These are phyloP conservation scores for Cyberlindnera samutprakarnensis DNA, from an alignment of 805 yeast genomes.

Conservation along the genomic window DNA sequence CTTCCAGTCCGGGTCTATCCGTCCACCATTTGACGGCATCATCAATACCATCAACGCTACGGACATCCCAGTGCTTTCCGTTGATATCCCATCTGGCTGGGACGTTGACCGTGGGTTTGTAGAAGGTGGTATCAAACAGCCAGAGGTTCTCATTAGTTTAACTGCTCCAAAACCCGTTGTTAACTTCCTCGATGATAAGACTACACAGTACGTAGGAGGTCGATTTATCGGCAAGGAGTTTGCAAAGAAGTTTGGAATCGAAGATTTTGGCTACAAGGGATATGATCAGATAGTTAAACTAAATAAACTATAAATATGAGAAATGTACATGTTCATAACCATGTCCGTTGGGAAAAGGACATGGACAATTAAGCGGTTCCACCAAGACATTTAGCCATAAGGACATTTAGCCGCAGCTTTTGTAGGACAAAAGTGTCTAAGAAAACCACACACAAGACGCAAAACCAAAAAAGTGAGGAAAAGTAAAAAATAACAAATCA, in stretches of 20 bases:
- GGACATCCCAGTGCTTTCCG: constrained; percentile 57
- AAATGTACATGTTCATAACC: too few relatives aligned
- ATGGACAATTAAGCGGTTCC: too few relatives aligned
- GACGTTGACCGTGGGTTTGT: constrained; percentile 85
- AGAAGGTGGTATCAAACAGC: constrained; percentile 37
- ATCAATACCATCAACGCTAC: constrained; percentile 32
- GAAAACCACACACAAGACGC: too few relatives aligned
- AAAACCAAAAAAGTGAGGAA: too few relatives aligned
- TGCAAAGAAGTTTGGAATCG: constrained; percentile 68
- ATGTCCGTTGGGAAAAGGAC: too few relatives aligned
- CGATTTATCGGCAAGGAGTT: constrained; percentile 64
- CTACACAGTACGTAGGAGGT: constrained; percentile 79
- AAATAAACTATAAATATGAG: too few relatives aligned
- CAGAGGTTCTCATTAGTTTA: constrained; percentile 66
- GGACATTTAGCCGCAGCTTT: too few relatives aligned
- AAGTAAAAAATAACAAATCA: too few relatives aligned
- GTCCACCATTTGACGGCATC: constrained; percentile 62
- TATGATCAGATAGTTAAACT: constrained; percentile 50
- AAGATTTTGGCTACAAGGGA: constrained; percentile 51
- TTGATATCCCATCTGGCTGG: constrained; percentile 97
- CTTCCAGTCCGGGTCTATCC: constrained; percentile 72
- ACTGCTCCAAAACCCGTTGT: constrained; percentile 96
- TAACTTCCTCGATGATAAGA: constrained; percentile 27
- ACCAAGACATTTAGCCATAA: too few relatives aligned
- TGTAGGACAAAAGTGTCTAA: too few relatives aligned